These are phyloP conservation scores for Puya raimondii DNA, from an alignment of 176 grass and related monocot species.

Conservation along the genomic window DNA sequence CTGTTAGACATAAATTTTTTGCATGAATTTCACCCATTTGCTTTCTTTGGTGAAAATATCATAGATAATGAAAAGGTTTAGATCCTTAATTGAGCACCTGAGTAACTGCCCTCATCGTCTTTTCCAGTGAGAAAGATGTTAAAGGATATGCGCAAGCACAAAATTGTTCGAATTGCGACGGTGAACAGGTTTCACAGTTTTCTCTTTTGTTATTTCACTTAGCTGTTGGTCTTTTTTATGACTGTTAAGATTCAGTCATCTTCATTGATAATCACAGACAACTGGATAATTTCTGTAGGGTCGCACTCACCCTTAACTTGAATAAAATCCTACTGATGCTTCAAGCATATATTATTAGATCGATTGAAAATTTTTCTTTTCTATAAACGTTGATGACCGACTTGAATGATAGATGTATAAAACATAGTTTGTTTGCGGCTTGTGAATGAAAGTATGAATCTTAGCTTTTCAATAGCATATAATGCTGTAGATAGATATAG, in stretches of 20 bases:
- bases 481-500: too few relatives aligned
- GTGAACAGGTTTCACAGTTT: conserved; percentile 3
- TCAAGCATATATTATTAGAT: too few relatives aligned
- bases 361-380: background rate
- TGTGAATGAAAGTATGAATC: background rate
- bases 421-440: too few relatives aligned
- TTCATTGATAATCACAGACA: background rate
- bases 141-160: background rate
- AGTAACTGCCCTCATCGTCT: background rate
- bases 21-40: too few relatives aligned
- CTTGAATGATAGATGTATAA: too few relatives aligned
- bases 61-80: too few relatives aligned
- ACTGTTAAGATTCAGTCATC: background rate
- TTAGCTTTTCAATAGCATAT: background rate
- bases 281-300: background rate
- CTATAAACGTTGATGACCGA: too few relatives aligned
- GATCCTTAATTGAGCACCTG: background rate
- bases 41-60: too few relatives aligned
- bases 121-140: conserved; percentile 2
- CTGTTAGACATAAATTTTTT: too few relatives aligned
- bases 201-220: background rate
- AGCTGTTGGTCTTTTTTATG: background rate
- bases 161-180: background rate
- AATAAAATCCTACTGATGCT: too few relatives aligned
- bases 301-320: too few relatives aligned